Evolutionary conservation across 495 filamentous ascomycete genomes (phyloP).

Genomic region (Acidomyces sp.): DNA sequence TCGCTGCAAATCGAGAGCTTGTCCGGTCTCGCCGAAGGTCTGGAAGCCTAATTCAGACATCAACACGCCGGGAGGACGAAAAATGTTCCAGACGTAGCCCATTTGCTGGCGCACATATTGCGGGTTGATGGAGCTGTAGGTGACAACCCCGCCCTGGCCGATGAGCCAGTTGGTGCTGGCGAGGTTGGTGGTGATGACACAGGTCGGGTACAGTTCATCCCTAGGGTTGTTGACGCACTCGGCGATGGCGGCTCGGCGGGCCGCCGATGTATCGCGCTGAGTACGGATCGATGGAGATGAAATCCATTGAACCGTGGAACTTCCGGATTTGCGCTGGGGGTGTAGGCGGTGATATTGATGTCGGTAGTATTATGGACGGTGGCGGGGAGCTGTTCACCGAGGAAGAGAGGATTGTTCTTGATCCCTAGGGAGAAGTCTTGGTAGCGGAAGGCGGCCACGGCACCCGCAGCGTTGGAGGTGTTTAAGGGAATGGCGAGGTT

Average conservation of each 20-base stretch:
- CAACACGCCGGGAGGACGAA: constrained; percentile 18
- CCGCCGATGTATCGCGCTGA: constrained; percentile 20
- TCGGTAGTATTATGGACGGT: constrained; percentile 2
- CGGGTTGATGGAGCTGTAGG: constrained; percentile 22
- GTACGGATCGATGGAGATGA: constrained; percentile 25
- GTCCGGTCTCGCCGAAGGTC: constrained; percentile 18
- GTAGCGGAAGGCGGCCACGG: constrained; percentile 10
- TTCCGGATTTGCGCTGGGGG: constrained; percentile 16
- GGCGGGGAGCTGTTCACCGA: constrained; percentile 13
- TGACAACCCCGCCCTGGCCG: constrained; percentile 3
- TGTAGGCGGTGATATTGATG: constrained; percentile 10
- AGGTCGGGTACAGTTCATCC: constrained; percentile 18
- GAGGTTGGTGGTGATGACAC: constrained; percentile 20
- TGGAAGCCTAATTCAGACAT: constrained; percentile 23
- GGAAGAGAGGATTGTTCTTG: constrained; percentile 13
- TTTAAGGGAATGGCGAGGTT: constrained; percentile 14
- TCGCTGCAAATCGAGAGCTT: constrained; percentile 17
- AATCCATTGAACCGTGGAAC: constrained; percentile 24
- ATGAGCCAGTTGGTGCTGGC: constrained; percentile 7
- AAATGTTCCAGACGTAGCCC: constrained; percentile 25
- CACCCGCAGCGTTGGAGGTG: constrained; percentile 4
- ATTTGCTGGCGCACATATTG: constrained; percentile 24
- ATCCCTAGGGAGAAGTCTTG: constrained; percentile 9
- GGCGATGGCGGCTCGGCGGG: constrained; percentile 18
- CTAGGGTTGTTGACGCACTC: constrained; percentile 18